A percentile compares a stretch with the other conserved stretches of the same genome.
Conservation (phyloP, 164 flowering plant genomes). For the Vitis rupestris region DNA sequence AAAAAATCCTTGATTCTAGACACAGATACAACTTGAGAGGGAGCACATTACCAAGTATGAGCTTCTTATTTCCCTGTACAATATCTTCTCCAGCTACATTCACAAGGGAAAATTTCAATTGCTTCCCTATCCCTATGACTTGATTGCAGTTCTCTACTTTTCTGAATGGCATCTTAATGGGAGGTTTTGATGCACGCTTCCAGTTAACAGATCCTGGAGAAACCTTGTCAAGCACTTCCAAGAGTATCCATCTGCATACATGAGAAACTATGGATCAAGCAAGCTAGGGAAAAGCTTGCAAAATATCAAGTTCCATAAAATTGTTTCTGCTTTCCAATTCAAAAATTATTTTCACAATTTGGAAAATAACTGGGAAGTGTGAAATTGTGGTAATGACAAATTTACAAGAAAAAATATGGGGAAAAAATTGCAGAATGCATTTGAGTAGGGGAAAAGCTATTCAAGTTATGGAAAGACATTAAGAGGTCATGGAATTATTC, state of each 20-base stretch:
- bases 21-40: not conserved
- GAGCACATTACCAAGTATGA: constrained; percentile 67
- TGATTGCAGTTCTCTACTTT: constrained; percentile 98
- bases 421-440: not conserved
- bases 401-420: not conserved
- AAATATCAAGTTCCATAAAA: not conserved
- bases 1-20: no score
- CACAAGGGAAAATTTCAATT: constrained; percentile 75
- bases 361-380: not conserved
- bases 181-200: constrained; percentile 92
- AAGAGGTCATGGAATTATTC: no score
- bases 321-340: not conserved
- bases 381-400: not conserved
- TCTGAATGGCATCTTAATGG: constrained; percentile 94
- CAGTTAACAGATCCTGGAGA: constrained; percentile 88
- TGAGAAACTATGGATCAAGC: constrained; percentile 5
- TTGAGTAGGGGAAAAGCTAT: not conserved
- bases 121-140: constrained; percentile 75
- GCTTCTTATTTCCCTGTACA: constrained; percentile 93
- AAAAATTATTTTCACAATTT: not conserved
- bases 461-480: not conserved
- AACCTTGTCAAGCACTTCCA: constrained; percentile 88
- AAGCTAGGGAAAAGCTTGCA: not conserved
- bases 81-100: constrained; percentile 89
- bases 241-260: constrained; percentile 75